Evolutionary conservation across 306 rosid species (phyloP).

Genomic region (Citrullus mucosospermus): DNA sequence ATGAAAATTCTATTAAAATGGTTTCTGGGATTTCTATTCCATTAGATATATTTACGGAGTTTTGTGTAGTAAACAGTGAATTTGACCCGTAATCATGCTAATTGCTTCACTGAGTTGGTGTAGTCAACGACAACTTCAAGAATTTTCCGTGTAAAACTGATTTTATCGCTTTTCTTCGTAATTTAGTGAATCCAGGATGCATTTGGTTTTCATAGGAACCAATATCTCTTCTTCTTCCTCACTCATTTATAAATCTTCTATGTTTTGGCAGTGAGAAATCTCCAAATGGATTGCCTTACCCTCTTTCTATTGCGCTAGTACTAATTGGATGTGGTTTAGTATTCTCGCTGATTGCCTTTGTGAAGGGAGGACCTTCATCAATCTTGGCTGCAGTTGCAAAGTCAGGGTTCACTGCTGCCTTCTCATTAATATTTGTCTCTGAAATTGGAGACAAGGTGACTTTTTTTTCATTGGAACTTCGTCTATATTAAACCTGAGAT

Average conservation of each 20-base stretch:
- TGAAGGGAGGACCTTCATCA: conserved; percentile 74
- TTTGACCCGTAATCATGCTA: not conserved
- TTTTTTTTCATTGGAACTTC: not conserved
- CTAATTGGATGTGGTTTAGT: conserved; percentile 65
- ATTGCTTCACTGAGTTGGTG: not conserved
- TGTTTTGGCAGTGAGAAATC: conserved; percentile 62
- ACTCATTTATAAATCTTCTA: conserved; percentile 17
- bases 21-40: not conserved
- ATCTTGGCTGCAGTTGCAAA: conserved; percentile 70
- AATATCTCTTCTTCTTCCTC: not conserved
- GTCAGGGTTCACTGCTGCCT: conserved; percentile 96
- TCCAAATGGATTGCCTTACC: conserved; percentile 54
- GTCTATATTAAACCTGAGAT: not conserved
- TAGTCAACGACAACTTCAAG: not conserved
- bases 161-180: not conserved
- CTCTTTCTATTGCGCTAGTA: conserved; percentile 54
- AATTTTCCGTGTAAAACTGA: not conserved
- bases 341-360: conserved; percentile 72
- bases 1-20: not conserved
- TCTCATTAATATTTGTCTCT: conserved; percentile 82
- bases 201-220: not conserved
- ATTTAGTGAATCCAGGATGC: not conserved
- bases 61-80: not conserved
- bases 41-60: not conserved
- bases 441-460: conserved; percentile 98